Base-by-base conservation (phyloP, 2,329 filamentous ascomycete species). In the Alternaria solani region DNA sequence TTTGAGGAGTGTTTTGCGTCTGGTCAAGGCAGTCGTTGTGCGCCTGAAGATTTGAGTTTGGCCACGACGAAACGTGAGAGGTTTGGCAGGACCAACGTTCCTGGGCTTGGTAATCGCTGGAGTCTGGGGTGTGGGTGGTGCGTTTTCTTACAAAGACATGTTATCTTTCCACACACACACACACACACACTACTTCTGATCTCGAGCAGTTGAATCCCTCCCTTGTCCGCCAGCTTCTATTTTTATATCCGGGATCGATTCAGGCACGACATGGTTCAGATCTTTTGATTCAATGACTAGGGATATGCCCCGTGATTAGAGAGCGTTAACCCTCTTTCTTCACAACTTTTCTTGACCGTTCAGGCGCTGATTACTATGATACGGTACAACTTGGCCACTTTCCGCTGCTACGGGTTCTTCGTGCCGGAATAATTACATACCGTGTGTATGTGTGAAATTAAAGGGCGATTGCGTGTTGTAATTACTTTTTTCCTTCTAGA, bases 21-120 rank as follows among this genome's bases (percentile, higher is more conserved):
- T 20, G 54, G 54, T 49, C 54, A 51, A 51, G 54, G 54, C 54
- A 41, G 52, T 58, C 36, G 43, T 41, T 41, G 36, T 44, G 59
- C 46, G 46, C 47, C 57, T 48, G 55, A 63, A 63, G 56, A 60
- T 61, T 59, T 43, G 55, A 66, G 57, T 65, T 64, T 53, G 49
- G 54, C 55, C 57, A 63, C 67, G 68, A 66, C 72, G 72, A 76
- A 77, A 77, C 73, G 55, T 62, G 68, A 65, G 67, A 60, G 64
- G 73, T 76, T 75, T 77, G 62, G 69, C 62, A 64, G 54, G 53
- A 62, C 52, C 36, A 51, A 51, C 51, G 47, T 59, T 61, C 66
- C 68, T 66, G 63, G 64, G 66, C 63, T 65, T 68, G 57, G 65
- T 48, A 34, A 64, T 62, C 51, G 59, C 57, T 57, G 56, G 56